These are phyloP conservation scores for Ampelocalamus luodianensis DNA, from an alignment of 176 grass and related monocot genomes.

Conservation along the genomic window DNA sequence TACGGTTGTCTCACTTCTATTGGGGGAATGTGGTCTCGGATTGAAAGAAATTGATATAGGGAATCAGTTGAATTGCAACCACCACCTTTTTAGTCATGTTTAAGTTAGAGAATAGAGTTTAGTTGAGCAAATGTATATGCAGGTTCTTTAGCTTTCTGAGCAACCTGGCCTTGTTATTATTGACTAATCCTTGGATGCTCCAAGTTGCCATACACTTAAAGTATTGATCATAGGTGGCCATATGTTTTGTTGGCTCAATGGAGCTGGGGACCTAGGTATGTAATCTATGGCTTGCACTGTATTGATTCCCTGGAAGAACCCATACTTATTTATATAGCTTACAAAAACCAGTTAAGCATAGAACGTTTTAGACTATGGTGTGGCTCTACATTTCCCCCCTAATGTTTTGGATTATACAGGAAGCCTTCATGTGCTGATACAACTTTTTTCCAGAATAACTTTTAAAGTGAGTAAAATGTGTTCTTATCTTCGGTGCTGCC, in stretches of 20 bases:
- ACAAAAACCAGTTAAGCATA: constrained; percentile 4
- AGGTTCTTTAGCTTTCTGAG: constrained; percentile 8
- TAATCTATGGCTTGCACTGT: neutral
- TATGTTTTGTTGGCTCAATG: constrained; percentile 25
- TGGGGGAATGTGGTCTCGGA: neutral
- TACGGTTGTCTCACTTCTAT: constrained; percentile 4
- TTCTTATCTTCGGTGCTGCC: constrained; percentile 25
- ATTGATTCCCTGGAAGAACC: constrained; percentile 17
- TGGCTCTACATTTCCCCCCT: neutral
- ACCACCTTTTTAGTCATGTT: neutral
- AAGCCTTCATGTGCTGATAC: constrained; percentile 24
- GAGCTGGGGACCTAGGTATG: neutral
- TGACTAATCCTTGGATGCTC: constrained; percentile 28
- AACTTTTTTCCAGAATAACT: constrained; percentile 28
- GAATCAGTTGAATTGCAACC: neutral
- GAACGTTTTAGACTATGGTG: neutral
- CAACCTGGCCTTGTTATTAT: constrained; percentile 11
- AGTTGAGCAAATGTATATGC: neutral
- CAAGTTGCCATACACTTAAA: neutral
- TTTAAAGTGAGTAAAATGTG: constrained; percentile 33
- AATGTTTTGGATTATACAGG: neutral
- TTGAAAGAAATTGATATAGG: neutral
- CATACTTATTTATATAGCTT: neutral
- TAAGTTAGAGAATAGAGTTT: constrained; percentile 2
- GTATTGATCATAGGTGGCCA: neutral